Percentiles rank a stretch among this genome's conserved stretches.
Conservation (phyloP, 2,329 filamentous ascomycete species). For the Biscogniauxia sp. region DNA sequence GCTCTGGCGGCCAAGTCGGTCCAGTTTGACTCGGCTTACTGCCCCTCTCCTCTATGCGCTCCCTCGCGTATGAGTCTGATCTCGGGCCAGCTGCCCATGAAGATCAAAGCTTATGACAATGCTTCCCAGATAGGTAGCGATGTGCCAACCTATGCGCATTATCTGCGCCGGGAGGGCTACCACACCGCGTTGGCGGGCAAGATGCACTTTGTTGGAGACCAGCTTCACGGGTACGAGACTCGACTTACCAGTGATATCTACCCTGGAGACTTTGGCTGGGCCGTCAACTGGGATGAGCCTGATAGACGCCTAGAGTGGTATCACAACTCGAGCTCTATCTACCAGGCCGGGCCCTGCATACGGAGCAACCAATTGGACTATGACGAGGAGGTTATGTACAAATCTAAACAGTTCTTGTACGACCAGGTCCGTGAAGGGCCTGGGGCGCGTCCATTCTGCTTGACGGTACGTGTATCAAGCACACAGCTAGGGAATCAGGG, state of each 20-base stretch:
- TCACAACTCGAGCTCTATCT: slow-evolving; percentile 90
- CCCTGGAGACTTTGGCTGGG: slow-evolving; percentile 91
- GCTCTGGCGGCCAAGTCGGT: slow-evolving; percentile 76
- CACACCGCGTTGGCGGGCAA: slow-evolving; percentile 90
- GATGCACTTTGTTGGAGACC: slow-evolving; percentile 97
- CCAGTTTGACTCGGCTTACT: slow-evolving; percentile 92
- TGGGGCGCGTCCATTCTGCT: slow-evolving; percentile 72
- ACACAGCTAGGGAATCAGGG: neutral
- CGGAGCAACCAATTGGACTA: slow-evolving; percentile 95
- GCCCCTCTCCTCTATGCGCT: slow-evolving; percentile 87
- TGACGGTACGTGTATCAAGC: slow-evolving; percentile 57
- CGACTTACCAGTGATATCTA: slow-evolving; percentile 95
- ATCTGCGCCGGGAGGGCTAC: slow-evolving; percentile 79
- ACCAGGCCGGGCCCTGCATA: slow-evolving; percentile 84
- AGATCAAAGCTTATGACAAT: slow-evolving; percentile 91
- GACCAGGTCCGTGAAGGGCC: slow-evolving; percentile 82
- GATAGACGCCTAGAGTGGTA: slow-evolving; percentile 88
- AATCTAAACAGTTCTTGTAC: slow-evolving; percentile 84
- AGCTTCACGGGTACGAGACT: slow-evolving; percentile 91
- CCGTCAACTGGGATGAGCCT: slow-evolving; percentile 92
- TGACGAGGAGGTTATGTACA: slow-evolving; percentile 94
- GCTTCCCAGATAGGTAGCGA: slow-evolving; percentile 81
- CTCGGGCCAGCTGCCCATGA: slow-evolving; percentile 85
- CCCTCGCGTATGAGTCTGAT: slow-evolving; percentile 95
- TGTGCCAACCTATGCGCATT: slow-evolving; percentile 88